phyloP scores from a whole-genome alignment of 768 basidiomycete species.

The Hirschioporus abietinus region DNA sequence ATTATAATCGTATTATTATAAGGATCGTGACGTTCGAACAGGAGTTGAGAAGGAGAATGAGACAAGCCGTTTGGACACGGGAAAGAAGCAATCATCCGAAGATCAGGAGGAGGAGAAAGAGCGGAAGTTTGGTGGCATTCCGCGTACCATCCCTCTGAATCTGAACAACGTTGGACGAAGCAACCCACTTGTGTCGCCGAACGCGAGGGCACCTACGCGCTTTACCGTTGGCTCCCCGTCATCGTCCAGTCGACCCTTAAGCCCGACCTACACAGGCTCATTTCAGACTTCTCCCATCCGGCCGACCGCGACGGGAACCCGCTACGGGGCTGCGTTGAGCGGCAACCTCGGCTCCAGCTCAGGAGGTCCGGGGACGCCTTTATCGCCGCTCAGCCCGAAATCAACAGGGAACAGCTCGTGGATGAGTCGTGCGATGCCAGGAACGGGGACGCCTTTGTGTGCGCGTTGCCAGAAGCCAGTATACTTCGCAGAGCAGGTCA shows the following conservation, averaged over 20 bases:
- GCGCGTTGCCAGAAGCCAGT: conserved; percentile 70
- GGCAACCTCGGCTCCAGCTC: conserved; percentile 24
- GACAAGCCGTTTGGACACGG: background rate
- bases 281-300: conserved; percentile 27
- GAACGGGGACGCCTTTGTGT: conserved; percentile 54
- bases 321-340: conserved; percentile 56
- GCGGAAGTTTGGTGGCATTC: conserved; percentile 32
- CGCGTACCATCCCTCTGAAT: conserved; percentile 49
- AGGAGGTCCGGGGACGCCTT: conserved; percentile 19
- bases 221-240: background rate
- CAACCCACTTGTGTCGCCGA: background rate
- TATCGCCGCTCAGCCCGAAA: conserved; percentile 22
- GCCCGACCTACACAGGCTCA: background rate
- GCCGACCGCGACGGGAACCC: conserved; percentile 53
- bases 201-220: background rate
- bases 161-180: conserved; percentile 16
- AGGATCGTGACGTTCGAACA: background rate
- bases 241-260: background rate
- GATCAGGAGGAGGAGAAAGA: background rate
- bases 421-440: conserved; percentile 38
- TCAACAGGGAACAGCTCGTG: conserved; percentile 25
- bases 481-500: conserved; percentile 86
- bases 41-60: background rate
- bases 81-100: background rate
- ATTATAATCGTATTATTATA: background rate